These are phyloP conservation scores for Thalassiosira profunda DNA, from an alignment of 108 stramenopile genomes.

Conservation along the genomic window DNA sequence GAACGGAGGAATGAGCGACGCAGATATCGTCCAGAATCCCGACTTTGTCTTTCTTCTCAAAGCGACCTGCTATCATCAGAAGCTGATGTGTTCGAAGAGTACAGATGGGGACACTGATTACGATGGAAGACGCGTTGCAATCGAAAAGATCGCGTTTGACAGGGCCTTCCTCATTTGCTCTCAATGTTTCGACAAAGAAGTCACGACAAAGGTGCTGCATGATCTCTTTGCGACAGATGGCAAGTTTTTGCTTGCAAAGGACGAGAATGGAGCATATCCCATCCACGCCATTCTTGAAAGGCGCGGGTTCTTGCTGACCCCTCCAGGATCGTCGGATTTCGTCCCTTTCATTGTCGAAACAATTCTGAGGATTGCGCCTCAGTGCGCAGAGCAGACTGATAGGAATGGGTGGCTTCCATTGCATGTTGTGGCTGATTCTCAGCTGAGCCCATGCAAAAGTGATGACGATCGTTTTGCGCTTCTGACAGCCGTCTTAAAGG, in stretches of 20 bases:
- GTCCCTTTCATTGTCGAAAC: not conserved
- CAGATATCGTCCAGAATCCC: not conserved
- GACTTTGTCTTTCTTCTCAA: not conserved
- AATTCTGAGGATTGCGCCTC: not conserved
- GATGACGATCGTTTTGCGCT: not conserved
- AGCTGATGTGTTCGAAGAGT: not conserved
- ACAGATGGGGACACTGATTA: not conserved
- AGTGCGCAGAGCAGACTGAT: not conserved
- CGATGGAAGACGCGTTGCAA: not conserved
- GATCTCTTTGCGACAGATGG: not conserved
- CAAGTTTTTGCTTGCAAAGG: not conserved
- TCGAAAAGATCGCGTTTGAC: not conserved
- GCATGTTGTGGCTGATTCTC: not conserved
- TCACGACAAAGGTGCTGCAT: not conserved
- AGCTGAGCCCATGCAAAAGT: not conserved
- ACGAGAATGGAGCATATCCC: not conserved
- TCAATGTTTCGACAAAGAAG: not conserved
- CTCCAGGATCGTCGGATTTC: not conserved
- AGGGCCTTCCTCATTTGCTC: not conserved
- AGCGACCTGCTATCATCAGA: not conserved
- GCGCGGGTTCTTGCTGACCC: not conserved
- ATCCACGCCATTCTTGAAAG: not conserved
- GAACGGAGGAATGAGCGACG: not conserved
- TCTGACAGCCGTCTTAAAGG: not conserved
- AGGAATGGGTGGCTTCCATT: not conserved